Base-by-base conservation (phyloP, 2,329 filamentous ascomycete species). In the Geosmithia putterillii region DNA sequence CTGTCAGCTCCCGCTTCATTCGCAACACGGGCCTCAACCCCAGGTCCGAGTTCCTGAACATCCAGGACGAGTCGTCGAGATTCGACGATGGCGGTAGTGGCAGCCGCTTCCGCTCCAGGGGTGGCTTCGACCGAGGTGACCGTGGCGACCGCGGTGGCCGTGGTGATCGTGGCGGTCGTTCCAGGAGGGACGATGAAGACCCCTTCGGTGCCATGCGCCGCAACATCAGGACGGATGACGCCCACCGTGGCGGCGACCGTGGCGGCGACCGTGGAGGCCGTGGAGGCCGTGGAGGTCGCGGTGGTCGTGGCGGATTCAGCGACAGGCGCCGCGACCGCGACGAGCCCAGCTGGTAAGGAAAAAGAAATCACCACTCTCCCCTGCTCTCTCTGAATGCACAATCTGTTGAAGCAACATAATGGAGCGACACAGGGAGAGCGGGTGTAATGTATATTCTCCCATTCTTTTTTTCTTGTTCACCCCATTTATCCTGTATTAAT, bases 11-110 rank as follows among this genome's bases (percentile, higher is more conserved):
- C 8, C 40, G 21, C 3, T 66, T 50, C 51, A 54, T 53, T 7
- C 42, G 44, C 4, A 60, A 61, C 28, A 50, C 61, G 42, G 61
- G 63, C 22, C 45, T 70, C 18, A 6, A 25, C 9, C 44, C 50
- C 2, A 9, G 42, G 57, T 4, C 38, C 28, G 1, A 58, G 17
- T 43, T 57, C 43, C 36, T 74, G 46, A 66, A 64, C 44, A 51
- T 66, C n/a, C 42, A 45, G 17, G 49, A 52, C 22, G 28, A 21
- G 47, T 18, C 19, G 43, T 32, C 34, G n/a, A 6, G 21, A n/a
- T 40, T 35, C 32, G 34, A 41, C 15, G 48, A 45, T 19, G 46
- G 43, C 20, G 43, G 44, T 38, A 45, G 51, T 34, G 44, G 45
- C 8, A 47, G 44, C 19, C 41, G 45, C 20, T 28, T 47, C 25